These are phyloP conservation scores for Angophora floribunda DNA, from an alignment of 345 rosid species.

Conservation along the genomic window DNA sequence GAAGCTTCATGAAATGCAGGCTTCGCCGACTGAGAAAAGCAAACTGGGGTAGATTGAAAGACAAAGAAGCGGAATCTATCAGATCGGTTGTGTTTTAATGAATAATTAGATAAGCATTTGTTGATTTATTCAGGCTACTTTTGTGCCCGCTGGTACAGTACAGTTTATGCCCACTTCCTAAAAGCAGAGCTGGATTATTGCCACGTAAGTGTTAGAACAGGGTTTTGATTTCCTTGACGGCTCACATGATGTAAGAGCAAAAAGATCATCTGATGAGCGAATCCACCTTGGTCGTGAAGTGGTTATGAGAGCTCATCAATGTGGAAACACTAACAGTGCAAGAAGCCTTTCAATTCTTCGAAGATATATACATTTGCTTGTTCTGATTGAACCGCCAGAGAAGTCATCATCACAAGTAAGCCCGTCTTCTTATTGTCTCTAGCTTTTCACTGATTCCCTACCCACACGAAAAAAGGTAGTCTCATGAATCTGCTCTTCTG, in stretches of 20 bases:
- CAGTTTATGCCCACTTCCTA: background rate
- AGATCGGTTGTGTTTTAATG: too few species aligned
- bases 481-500: too few species aligned
- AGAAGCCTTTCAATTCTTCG: too few species aligned
- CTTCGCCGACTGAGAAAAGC: background rate
- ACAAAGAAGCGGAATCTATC: too few species aligned
- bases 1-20: rapidly evolving
- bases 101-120: too few species aligned
- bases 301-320: background rate
- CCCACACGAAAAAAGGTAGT: background rate
- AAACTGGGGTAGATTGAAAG: rapidly evolving
- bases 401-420: background rate
- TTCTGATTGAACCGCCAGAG: background rate
- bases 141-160: background rate
- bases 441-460: background rate
- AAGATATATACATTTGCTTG: background rate
- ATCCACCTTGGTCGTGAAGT: background rate
- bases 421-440: background rate
- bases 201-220: background rate
- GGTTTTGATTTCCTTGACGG: background rate
- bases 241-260: too few species aligned
- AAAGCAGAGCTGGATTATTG: background rate
- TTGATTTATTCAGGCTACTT: background rate
- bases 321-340: background rate
- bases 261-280: background rate